Evolutionary conservation across 768 basidiomycete species (phyloP).

Genomic region (Tylopilus sp.): DNA sequence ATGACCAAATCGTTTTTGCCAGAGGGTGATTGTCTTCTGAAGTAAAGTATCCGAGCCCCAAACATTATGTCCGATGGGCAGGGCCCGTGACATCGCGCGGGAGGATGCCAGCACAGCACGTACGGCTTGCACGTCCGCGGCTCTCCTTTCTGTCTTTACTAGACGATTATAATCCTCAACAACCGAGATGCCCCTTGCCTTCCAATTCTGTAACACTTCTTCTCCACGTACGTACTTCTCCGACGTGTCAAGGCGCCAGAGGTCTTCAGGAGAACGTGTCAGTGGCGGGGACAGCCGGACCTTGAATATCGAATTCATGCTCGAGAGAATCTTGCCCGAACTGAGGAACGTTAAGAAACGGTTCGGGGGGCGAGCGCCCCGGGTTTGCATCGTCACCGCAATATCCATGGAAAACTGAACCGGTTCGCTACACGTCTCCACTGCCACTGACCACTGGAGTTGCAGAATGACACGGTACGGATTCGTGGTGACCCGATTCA

Average conservation of each 20-base stretch:
- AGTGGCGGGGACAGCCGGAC: conserved; percentile 79
- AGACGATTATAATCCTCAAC: conserved; percentile 82
- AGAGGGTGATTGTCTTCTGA: conserved; percentile 65
- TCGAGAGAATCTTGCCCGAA: conserved; percentile 70
- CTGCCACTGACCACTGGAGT: conserved; percentile 70
- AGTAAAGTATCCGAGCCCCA: conserved; percentile 71
- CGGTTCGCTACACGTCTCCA: conserved; percentile 82
- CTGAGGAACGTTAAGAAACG: conserved; percentile 74
- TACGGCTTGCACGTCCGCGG: conserved; percentile 89
- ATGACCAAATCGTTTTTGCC: conserved; percentile 82
- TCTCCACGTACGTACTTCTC: conserved; percentile 95
- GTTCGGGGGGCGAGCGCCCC: conserved; percentile 83
- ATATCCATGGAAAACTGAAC: conserved; percentile 89
- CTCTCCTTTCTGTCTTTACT: conserved; percentile 64
- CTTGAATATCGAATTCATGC: conserved; percentile 81
- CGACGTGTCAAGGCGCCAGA: conserved; percentile 94
- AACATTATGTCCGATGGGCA: conserved; percentile 46
- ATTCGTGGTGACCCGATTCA: conserved; percentile 80
- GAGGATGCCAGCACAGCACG: conserved; percentile 67
- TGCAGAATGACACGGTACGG: conserved; percentile 80
- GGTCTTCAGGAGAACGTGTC: conserved; percentile 81
- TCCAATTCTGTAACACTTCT: conserved; percentile 80
- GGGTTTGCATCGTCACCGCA: conserved; percentile 75
- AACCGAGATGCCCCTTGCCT: conserved; percentile 81
- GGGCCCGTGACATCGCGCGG: conserved; percentile 41